These are phyloP conservation scores for Talaromyces sp. DNA, from an alignment of 2,329 filamentous ascomycete genomes.

Conservation along the genomic window DNA sequence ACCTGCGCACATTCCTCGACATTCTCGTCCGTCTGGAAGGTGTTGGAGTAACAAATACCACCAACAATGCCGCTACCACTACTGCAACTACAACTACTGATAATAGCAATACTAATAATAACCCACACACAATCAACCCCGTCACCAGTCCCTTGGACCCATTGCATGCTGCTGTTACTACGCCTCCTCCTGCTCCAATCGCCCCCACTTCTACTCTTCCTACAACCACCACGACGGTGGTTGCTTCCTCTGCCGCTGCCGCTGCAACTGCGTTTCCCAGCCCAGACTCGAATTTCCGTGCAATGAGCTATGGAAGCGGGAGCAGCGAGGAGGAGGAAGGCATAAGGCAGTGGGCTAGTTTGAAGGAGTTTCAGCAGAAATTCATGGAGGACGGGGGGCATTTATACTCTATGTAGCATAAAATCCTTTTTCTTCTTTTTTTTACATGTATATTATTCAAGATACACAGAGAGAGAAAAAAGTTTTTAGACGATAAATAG, in stretches of 20 bases:
- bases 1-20: constrained; percentile 66
- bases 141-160: neutral
- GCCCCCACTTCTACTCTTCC: neutral
- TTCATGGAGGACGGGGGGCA: constrained; percentile 61
- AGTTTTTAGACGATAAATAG: neutral
- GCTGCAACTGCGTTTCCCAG: constrained; percentile 16
- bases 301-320: constrained; percentile 30
- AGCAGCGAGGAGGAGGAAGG: constrained; percentile 66
- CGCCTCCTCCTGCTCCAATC: constrained; percentile 7
- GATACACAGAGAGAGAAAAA: neutral
- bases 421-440: too few species aligned
- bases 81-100: neutral
- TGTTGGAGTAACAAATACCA: constrained; percentile 35
- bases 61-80: neutral
- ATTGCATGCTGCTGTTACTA: constrained; percentile 18
- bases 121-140: neutral
- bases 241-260: constrained; percentile 17
- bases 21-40: constrained; percentile 70
- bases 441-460: neutral
- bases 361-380: constrained; percentile 70
- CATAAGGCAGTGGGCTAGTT: constrained; percentile 68
- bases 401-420: constrained; percentile 17
- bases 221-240: constrained; percentile 13
- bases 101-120: neutral
- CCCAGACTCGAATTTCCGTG: constrained; percentile 15